Conservation (phyloP, 2,329 filamentous ascomycete species). For the Hypoxylon sp. region DNA sequence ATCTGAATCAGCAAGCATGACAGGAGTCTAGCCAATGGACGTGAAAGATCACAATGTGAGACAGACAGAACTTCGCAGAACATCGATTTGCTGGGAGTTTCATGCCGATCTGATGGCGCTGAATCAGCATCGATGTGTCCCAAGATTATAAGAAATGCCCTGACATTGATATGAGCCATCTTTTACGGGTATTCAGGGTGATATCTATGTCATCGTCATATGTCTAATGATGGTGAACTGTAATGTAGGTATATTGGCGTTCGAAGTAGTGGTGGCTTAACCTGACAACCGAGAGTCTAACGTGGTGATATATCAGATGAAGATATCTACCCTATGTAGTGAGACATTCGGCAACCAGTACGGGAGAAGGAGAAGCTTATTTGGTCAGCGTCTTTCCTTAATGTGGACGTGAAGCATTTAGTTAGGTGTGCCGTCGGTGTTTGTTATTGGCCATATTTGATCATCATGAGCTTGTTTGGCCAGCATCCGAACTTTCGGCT, state of each 20-base stretch:
- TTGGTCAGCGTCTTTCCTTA: neutral
- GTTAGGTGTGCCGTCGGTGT: constrained; percentile 16
- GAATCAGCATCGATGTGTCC: constrained; percentile 31
- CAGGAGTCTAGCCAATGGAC: constrained; percentile 22
- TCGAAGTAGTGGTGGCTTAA: too few species aligned
- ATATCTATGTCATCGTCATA: constrained; percentile 16
- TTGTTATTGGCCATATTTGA: constrained; percentile 9
- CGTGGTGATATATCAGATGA: too few species aligned
- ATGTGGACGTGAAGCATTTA: constrained; percentile 1
- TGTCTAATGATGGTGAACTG: constrained; percentile 7
- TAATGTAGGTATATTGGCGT: too few species aligned
- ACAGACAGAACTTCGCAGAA: constrained; percentile 39
- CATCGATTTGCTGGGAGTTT: too few species aligned
- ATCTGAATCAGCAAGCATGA: constrained; percentile 34
- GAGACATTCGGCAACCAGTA: neutral
- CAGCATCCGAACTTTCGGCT: constrained; percentile 23
- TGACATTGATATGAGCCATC: too few species aligned
- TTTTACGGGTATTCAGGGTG: too few species aligned
- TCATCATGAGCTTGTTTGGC: constrained; percentile 8
- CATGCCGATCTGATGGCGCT: constrained; percentile 31
- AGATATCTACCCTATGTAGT: too few species aligned
- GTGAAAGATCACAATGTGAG: constrained; percentile 34
- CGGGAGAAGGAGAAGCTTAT: constrained; percentile 7
- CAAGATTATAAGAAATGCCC: constrained; percentile 16
- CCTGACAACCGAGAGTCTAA: constrained; percentile 15